Base-by-base conservation (phyloP, 768 basidiomycete genomes). In the Tulasnella sp. region DNA sequence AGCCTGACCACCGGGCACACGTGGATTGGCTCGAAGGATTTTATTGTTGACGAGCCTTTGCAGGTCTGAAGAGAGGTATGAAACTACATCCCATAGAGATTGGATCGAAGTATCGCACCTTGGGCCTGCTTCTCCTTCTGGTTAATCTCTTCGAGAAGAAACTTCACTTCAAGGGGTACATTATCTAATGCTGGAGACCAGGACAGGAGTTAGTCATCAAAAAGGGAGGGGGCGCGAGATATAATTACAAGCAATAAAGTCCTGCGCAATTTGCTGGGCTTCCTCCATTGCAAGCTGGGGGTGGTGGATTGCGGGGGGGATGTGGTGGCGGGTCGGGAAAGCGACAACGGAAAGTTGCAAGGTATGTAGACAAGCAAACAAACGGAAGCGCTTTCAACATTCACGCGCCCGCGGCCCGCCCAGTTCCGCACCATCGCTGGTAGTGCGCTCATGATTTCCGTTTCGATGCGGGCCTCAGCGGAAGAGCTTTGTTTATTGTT, bases 61-160 rank as follows among this genome's bases (percentile, higher is more conserved):
- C 48, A 80, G 56, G 27, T 81, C 78, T 72, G 44, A 21, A 31
- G 39, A 79, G n/a, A 4, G 80, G 21, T 71, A 1, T 44, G 4
- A 71, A 8, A 36, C 19, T 44, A 18, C 2, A 3, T 21, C 4
- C 52, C 36, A 62, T 21, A 1, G 42, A 76, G 56, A 21, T 27
- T 68, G 44, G 68, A 1, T 42, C 19, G 42, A n/a, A 58, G n/a
- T n/a, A 5, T 39, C 80, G 8, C 71, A 82, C 81, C 78, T 31
- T 68, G 46, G 10, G 74, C 75, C 71, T 81, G 56, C 46, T 39
- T 56, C 40, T 82, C 81, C 68, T 82, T 82, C 27, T 74, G 31
- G 31, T 74, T 80, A 58, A 82, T 82, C 72, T 82, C 81, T 34
- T 80, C 81, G 5, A 81, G 44, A 24, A 82, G 42, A 62, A 82